Conservation (phyloP, 345 rosid species). For the Corymbia maculata region DNA sequence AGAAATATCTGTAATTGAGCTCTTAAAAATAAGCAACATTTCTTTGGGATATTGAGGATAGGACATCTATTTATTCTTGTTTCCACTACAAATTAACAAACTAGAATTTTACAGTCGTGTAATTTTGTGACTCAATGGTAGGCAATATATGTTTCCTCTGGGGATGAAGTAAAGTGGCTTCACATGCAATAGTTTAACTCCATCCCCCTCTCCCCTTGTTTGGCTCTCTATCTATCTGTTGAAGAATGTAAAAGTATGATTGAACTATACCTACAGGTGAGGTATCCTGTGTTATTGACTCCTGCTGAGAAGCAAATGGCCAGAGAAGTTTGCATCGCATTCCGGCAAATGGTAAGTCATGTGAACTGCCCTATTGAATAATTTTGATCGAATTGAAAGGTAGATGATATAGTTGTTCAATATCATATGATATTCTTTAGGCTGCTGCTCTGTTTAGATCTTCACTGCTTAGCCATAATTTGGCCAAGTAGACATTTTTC, state of each 20-base stretch:
- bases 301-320: constrained; percentile 99
- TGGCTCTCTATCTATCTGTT: background rate
- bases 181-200: background rate
- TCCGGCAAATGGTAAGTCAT: constrained; percentile 85
- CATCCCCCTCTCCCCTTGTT: background rate
- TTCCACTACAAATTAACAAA: background rate
- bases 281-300: constrained; percentile 84
- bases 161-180: background rate
- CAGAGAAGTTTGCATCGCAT: constrained; percentile 92
- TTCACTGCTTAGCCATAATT: background rate
- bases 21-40: background rate
- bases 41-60: background rate
- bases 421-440: background rate
- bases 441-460: background rate
- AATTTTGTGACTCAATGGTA: background rate
- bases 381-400: background rate
- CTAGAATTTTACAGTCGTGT: background rate
- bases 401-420: background rate
- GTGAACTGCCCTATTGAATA: background rate
- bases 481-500: background rate
- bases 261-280: constrained; percentile 35
- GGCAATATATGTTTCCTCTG: background rate
- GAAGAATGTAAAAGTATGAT: background rate
- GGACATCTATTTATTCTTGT: background rate
- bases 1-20: background rate